phyloP scores from a whole-genome alignment of 257 asterid species.

The Solanum neorickii region DNA sequence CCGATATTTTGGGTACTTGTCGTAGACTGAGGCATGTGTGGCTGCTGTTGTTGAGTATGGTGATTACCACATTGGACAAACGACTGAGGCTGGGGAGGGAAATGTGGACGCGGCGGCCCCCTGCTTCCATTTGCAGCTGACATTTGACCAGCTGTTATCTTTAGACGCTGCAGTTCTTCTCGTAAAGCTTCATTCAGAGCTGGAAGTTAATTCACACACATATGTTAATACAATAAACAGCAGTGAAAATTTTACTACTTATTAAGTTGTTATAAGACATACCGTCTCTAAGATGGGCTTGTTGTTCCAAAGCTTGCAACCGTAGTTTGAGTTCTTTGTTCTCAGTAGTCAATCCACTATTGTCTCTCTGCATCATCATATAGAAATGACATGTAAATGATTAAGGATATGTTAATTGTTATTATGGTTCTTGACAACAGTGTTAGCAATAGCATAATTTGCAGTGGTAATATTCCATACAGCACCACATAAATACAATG shows the following conservation, averaged over 20 bases:
- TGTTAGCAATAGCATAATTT: not conserved
- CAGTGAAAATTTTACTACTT: not conserved
- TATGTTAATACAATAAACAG: not conserved
- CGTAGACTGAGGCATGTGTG: slow-evolving; percentile 20
- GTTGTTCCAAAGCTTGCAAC: slow-evolving; percentile 77
- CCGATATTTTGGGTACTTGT: slow-evolving; percentile 13
- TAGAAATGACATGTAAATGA: not conserved
- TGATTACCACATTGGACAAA: slow-evolving; percentile 31
- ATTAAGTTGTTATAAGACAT: not conserved
- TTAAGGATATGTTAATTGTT: not conserved
- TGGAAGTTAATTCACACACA: slow-evolving; percentile 5
- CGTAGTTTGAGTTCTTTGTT: slow-evolving; percentile 86
- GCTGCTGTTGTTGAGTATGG: slow-evolving; percentile 28
- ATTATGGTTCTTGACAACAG: not conserved
- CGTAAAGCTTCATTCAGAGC: slow-evolving; percentile 72
- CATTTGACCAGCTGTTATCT: slow-evolving; percentile 57
- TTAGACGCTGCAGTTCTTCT: slow-evolving; percentile 74
- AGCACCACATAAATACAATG: not conserved
- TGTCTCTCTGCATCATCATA: slow-evolving; percentile 60
- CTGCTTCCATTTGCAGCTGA: slow-evolving; percentile 35
- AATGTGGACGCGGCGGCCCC: slow-evolving; percentile 23
- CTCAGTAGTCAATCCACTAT: slow-evolving; percentile 58
- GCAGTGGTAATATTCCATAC: not conserved
- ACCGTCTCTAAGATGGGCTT: slow-evolving; percentile 96
- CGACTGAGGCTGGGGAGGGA: slow-evolving; percentile 33